phyloP scores from a whole-genome alignment of 2,329 filamentous ascomycete genomes.

The Xylaria arbuscula region DNA sequence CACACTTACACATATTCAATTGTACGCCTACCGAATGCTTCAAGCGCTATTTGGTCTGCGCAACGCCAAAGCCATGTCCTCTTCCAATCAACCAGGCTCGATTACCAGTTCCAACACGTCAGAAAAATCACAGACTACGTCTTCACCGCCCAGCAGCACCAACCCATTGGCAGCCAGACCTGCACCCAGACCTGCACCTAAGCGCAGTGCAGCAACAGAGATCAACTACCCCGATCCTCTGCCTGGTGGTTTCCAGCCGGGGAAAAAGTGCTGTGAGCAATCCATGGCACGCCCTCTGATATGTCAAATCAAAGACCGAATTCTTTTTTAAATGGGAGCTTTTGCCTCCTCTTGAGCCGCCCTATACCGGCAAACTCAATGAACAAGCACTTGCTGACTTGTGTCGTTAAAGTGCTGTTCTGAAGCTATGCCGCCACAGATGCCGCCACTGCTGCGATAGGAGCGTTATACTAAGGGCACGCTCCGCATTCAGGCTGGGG shows the following conservation, averaged over 20 bases:
- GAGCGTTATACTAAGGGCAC: neutral
- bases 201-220: constrained; percentile 32
- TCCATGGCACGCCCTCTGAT: neutral
- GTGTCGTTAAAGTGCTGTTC: constrained; percentile 27
- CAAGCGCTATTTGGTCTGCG: constrained; percentile 9
- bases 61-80: constrained; percentile 22
- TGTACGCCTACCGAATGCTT: constrained; percentile 14
- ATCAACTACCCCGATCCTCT: constrained; percentile 46
- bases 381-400: constrained; percentile 21
- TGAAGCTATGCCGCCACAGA: neutral
- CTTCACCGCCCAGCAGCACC: constrained; percentile 13
- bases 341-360: no score
- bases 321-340: neutral
- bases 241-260: constrained; percentile 45
- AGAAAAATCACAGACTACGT: constrained; percentile 20
- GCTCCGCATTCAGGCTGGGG: neutral
- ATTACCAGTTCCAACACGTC: constrained; percentile 2
- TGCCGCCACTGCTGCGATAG: neutral
- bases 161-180: constrained; percentile 29
- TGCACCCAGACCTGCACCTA: constrained; percentile 32
- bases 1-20: neutral
- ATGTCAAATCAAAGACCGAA: neutral
- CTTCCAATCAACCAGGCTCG: constrained; percentile 9
- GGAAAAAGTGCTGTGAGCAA: constrained; percentile 43
- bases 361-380: neutral